These are phyloP conservation scores for Pseudocercospora pini-densiflorae DNA, from an alignment of 2,329 filamentous ascomycete species.

Conservation along the genomic window DNA sequence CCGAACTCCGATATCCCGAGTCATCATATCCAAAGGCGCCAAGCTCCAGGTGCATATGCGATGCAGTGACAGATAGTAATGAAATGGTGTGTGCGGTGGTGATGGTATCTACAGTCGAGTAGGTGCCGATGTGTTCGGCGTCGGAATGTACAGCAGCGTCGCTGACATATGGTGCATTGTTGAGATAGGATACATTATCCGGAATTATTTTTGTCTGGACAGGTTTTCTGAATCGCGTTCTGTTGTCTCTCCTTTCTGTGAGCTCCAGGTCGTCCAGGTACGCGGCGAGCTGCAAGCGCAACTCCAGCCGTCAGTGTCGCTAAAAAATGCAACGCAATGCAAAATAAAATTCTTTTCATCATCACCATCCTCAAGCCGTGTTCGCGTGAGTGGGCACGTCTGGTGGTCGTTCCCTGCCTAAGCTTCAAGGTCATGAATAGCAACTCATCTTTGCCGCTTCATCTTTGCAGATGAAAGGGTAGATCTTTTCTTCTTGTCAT, in stretches of 20 bases:
- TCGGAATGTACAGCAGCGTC: background rate
- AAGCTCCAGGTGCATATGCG: constrained; percentile 3
- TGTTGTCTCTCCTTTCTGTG: constrained; percentile 5
- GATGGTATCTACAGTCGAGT: background rate
- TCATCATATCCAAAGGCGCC: constrained; percentile 8
- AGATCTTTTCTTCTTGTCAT: constrained; percentile 20
- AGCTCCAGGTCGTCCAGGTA: constrained; percentile 5
- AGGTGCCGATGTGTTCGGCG: background rate
- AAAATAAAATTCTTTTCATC: background rate
- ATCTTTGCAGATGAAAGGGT: background rate
- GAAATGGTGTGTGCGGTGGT: background rate
- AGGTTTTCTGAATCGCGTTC: background rate
- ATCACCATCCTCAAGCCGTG: constrained; percentile 3
- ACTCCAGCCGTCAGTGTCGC: constrained; percentile 11
- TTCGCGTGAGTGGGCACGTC: constrained; percentile 12
- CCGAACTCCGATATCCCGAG: background rate
- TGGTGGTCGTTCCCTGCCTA: constrained; percentile 6
- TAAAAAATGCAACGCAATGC: constrained; percentile 8
- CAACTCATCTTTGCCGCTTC: constrained; percentile 11
- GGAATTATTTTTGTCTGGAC: background rate
- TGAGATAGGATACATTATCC: background rate
- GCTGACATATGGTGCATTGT: background rate
- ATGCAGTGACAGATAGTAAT: constrained; percentile 1
- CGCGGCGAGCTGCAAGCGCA: constrained; percentile 13
- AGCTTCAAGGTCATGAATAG: constrained; percentile 22